These are phyloP conservation scores for Serendipita sp. DNA, from an alignment of 768 basidiomycete genomes.

Conservation along the genomic window DNA sequence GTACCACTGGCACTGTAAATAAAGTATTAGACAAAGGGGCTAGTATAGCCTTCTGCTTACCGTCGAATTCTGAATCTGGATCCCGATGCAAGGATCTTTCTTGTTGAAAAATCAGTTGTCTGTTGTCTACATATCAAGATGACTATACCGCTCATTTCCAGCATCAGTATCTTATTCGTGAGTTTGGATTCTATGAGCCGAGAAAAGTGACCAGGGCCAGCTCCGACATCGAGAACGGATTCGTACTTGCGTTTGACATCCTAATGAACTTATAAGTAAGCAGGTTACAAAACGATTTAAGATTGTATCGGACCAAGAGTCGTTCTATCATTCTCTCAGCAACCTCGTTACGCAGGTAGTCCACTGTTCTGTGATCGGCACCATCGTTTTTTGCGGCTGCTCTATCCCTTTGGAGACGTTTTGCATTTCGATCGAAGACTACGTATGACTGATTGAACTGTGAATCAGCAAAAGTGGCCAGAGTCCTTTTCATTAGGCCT, in stretches of 20 bases:
- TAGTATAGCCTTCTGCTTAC: slow-evolving; percentile 23
- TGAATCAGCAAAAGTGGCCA: slow-evolving; percentile 25
- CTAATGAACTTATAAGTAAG: slow-evolving; percentile 25
- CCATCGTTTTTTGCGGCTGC: slow-evolving; percentile 45
- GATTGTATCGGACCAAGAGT: slow-evolving; percentile 40
- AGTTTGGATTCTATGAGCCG: slow-evolving; percentile 57
- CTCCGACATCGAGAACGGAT: slow-evolving; percentile 70
- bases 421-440: slow-evolving; percentile 74
- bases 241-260: slow-evolving; percentile 79
- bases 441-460: slow-evolving; percentile 48
- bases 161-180: slow-evolving; percentile 58
- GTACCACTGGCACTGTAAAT: slow-evolving; percentile 51
- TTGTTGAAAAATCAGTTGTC: slow-evolving; percentile 19
- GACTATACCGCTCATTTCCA: slow-evolving; percentile 67
- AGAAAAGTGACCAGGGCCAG: slow-evolving; percentile 84
- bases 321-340: slow-evolving; percentile 85
- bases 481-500: slow-evolving; percentile 12
- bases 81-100: slow-evolving; percentile 62
- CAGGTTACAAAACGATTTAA: slow-evolving; percentile 2
- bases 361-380: slow-evolving; percentile 54
- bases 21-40: slow-evolving; percentile 2
- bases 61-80: slow-evolving; percentile 61
- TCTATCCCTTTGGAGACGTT: slow-evolving; percentile 60
- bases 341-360: slow-evolving; percentile 83
- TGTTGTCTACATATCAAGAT: not conserved